phyloP scores from a whole-genome alignment of 768 basidiomycete species.

The Obba rivulosa region DNA sequence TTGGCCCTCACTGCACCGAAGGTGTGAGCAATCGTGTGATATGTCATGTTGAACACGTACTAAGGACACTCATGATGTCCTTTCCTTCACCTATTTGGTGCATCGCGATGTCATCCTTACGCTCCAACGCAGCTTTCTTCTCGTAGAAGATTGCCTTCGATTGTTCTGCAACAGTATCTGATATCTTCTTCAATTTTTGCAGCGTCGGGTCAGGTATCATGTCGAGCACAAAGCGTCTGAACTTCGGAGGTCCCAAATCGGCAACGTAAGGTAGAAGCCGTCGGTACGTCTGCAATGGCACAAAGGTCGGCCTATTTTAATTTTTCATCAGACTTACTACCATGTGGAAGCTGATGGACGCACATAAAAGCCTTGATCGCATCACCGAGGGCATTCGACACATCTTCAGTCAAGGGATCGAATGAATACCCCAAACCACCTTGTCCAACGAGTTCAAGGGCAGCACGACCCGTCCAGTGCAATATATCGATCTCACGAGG shows the following conservation, averaged over 20 bases:
- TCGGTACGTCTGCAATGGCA: slow-evolving; percentile 24
- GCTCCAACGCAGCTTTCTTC: slow-evolving; percentile 14
- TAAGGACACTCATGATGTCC: slow-evolving; percentile 23
- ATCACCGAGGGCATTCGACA: slow-evolving; percentile 12
- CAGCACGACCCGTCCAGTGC: slow-evolving; percentile 17
- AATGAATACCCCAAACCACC: slow-evolving; percentile 22
- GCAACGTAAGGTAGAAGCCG: slow-evolving; percentile 41
- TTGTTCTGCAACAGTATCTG: slow-evolving; percentile 10
- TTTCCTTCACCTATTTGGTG: slow-evolving; percentile 19
- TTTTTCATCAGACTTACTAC: not conserved
- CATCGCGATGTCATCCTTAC: slow-evolving; percentile 14
- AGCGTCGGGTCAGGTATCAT: slow-evolving; percentile 25
- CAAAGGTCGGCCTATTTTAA: no score
- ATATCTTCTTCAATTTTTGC: slow-evolving; percentile 7
- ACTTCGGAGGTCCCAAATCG: slow-evolving; percentile 17
- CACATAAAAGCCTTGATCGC: slow-evolving; percentile 19
- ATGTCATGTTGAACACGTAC: slow-evolving; percentile 8
- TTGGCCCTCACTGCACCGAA: slow-evolving; percentile 19
- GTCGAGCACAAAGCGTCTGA: slow-evolving; percentile 28
- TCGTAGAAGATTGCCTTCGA: slow-evolving; percentile 14
- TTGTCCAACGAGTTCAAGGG: slow-evolving; percentile 21
- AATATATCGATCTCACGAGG: slow-evolving; percentile 5
- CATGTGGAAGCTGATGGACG: slow-evolving; percentile 2
- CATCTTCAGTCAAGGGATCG: slow-evolving; percentile 13
- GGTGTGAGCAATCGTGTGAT: not conserved